Evolutionary conservation across 2,329 filamentous ascomycete species (phyloP).

Genomic region (Aureobasidium musti): DNA sequence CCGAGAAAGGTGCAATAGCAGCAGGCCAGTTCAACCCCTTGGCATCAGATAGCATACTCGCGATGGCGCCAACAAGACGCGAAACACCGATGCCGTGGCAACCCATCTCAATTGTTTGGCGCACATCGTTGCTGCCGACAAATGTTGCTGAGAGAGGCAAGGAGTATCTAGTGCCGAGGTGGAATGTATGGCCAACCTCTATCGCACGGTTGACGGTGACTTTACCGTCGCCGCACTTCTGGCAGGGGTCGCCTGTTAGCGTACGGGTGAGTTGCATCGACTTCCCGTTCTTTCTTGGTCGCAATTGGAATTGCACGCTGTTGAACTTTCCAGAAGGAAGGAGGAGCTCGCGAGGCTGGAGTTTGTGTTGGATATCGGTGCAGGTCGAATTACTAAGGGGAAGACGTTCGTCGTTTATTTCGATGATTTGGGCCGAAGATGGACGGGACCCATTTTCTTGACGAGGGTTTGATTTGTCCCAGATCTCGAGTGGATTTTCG

Average conservation of each 20-base stretch:
- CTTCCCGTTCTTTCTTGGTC: background rate
- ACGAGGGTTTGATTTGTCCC: conserved; percentile 22
- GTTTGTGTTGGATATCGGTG: background rate
- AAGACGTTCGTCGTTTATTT: conserved; percentile 31
- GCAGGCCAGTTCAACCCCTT: conserved; percentile 85
- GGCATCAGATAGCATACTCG: conserved; percentile 70
- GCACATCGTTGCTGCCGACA: conserved; percentile 40
- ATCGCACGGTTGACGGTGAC: conserved; percentile 72
- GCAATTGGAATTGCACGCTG: conserved; percentile 6
- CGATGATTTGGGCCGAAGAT: conserved; percentile 29
- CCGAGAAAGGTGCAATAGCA: conserved; percentile 81
- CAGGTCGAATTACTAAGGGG: background rate
- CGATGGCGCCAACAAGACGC: conserved; percentile 82
- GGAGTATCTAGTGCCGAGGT: conserved; percentile 87
- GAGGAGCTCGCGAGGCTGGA: conserved; percentile 1
- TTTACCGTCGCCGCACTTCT: conserved; percentile 64
- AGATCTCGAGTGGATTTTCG: conserved; percentile 49
- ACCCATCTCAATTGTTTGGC: conserved; percentile 79
- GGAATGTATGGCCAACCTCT: conserved; percentile 93
- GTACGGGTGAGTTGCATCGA: conserved; percentile 66
- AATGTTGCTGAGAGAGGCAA: conserved; percentile 69
- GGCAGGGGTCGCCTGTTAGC: conserved; percentile 69
- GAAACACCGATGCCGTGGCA: conserved; percentile 95
- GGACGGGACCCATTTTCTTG: conserved; percentile 12
- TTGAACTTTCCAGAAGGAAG: conserved; percentile 4